Evolutionary conservation across 805 yeast species (phyloP), one percentile per base, ranked within the genome.

Genomic region (Candida alai): DNA sequence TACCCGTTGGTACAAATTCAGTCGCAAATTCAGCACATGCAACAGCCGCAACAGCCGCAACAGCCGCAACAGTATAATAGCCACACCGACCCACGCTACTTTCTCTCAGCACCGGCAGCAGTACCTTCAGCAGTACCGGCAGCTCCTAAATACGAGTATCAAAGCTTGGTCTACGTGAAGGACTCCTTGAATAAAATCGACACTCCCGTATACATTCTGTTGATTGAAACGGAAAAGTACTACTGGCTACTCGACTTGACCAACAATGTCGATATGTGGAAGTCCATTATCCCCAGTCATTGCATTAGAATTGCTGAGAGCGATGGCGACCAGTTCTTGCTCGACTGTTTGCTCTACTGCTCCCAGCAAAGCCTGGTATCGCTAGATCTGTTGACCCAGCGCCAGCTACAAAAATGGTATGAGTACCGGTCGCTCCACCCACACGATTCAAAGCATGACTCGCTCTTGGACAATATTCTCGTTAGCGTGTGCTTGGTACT

Each of bases 161-260:
- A 18, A 29, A 19, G 10, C 6, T 20, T 29, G 17, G 10, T 19
- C n/a, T 20, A 29, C 6, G 16, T 12, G 8, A 6, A 7, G 11
- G 29, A 24, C 13, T 21, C 25, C 4, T 41, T 47, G 5, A 36
- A 28, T 12, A 43, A 45, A n/a, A 28, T 48, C 7, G 52, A 51
- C 24, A 44, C 47, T 2, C 42, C 45, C 7, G 26, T 27, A 12
- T 54, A 52, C 24, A 48, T 58, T 9, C 35, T 41, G 12, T 35
- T 61, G 24, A 40, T 62, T n/a, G 61, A 59, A 21, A 39, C 42
- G n/a, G 62, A 63, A 33, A 52, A 52, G 29, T 63, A 60, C 35
- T 56, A 54, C 42, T 62, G 69, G 68, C 28, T 65, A 7, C 44
- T 65, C 14, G 72, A 65, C 43, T 40, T 65, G 18, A 63, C 62